Percentiles rank a stretch among this genome's conserved stretches.
Conservation (phyloP, 768 basidiomycete species). For the Suillus spraguei region DNA sequence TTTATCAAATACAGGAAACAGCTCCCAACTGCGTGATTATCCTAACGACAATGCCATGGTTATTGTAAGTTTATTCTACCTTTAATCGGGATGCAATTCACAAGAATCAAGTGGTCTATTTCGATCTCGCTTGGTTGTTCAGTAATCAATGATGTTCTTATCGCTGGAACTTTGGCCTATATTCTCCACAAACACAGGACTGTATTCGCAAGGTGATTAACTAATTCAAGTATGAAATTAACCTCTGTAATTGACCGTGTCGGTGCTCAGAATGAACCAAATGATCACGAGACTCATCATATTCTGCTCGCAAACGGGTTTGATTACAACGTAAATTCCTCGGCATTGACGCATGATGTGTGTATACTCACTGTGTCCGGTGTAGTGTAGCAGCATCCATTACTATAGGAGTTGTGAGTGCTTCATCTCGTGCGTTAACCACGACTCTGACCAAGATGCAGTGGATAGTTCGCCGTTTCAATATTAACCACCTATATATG, state of each 20-base stretch:
- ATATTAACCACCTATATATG: slow-evolving; percentile 24
- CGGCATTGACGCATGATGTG: not conserved
- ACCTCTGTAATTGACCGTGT: not conserved
- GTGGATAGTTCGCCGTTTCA: slow-evolving; percentile 24
- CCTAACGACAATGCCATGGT: too few species aligned
- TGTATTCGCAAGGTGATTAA: slow-evolving; percentile 17
- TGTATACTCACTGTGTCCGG: not conserved
- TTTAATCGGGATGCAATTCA: not conserved
- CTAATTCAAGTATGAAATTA: not conserved
- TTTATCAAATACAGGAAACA: not conserved
- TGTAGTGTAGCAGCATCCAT: slow-evolving; percentile 21
- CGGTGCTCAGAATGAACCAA: slow-evolving; percentile 15
- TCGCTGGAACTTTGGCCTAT: slow-evolving; percentile 25
- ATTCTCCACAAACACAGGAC: slow-evolving; percentile 16
- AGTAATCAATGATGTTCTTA: slow-evolving; percentile 20
- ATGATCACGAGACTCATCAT: slow-evolving; percentile 19
- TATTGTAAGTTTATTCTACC: not conserved
- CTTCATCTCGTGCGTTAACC: not conserved
- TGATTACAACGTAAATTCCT: slow-evolving; percentile 24
- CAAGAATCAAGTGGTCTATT: slow-evolving; percentile 22
- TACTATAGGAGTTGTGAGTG: slow-evolving; percentile 22
- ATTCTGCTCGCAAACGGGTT: slow-evolving; percentile 29
- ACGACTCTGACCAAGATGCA: slow-evolving; percentile 7
- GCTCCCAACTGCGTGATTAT: not conserved
- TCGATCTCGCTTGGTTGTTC: slow-evolving; percentile 27